phyloP scores from a whole-genome alignment of 78 protist genomes.

The Diacronema lutheri region DNA sequence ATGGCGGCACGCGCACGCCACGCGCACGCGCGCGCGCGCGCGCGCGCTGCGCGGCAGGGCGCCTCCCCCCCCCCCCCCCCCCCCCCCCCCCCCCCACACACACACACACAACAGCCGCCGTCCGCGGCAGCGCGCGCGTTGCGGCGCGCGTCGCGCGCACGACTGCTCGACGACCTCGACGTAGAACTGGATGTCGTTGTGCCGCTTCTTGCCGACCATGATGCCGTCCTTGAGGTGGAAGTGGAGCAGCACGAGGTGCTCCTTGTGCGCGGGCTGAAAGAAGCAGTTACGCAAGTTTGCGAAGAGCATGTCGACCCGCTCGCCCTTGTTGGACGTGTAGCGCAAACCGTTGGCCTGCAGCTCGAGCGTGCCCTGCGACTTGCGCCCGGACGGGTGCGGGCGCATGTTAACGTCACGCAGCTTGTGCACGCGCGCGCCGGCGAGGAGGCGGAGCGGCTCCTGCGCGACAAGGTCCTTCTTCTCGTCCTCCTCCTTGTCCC shows the following conservation, averaged over 20 bases:
- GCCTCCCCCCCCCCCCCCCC: too few relatives aligned
- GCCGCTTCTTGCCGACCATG: conserved; percentile 89
- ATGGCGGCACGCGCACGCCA: too few relatives aligned
- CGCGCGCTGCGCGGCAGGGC: too few relatives aligned
- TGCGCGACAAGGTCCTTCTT: conserved; percentile 64
- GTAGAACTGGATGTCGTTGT: conserved; percentile 86
- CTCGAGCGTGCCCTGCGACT: conserved; percentile 73
- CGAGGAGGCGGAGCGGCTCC: conserved; percentile 55
- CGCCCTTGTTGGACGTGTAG: conserved; percentile 57
- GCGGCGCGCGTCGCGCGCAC: too few relatives aligned
- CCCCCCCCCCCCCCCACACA: too few relatives aligned
- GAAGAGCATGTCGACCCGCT: conserved; percentile 74
- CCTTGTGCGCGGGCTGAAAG: conserved; percentile 84
- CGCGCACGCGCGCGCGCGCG: too few relatives aligned
- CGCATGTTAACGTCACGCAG: conserved; percentile 63
- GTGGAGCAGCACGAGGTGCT: conserved; percentile 74
- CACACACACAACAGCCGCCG: too few relatives aligned
- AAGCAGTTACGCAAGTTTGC: conserved; percentile 84
- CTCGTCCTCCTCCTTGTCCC: conserved; percentile 47
- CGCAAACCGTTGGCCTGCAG: conserved; percentile 90
- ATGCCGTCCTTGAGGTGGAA: conserved; percentile 84
- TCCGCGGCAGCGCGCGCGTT: too few relatives aligned
- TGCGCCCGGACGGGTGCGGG: conserved; percentile 64
- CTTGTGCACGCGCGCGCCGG: conserved; percentile 42
- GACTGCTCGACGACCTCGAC: conserved; percentile 72